Base-by-base conservation (phyloP, 75 land plant species). In the Larix kaempferi region DNA sequence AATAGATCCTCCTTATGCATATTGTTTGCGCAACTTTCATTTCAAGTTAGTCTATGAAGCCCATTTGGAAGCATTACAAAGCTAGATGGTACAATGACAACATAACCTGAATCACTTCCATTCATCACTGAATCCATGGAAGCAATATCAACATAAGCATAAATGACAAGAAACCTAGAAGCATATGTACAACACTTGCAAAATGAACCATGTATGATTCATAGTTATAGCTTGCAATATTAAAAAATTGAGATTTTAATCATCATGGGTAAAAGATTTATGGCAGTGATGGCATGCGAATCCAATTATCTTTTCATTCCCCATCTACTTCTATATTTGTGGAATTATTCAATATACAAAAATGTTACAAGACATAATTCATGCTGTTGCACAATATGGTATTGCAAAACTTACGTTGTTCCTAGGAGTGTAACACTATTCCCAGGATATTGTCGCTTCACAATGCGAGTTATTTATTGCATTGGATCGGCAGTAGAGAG, bases 31-130 rank as follows among this genome's bases (percentile, higher is more conserved):
- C 71, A 67, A 22, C 73, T 1, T 73, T 17, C 27, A 15, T 2
- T 29, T 26, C 66, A 65, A 35, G 66, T 4, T 0, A 65, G 39
- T 33, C 2, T 21, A 5, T 5, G 6, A 14, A 10, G 16, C 0
- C 95, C 94, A 33, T 91, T 91, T 0, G 95, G 95, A 4, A 89
- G 78, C 1, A 93, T 89, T n/a, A 88, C 88, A 59, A 93, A 93
- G 11, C 95, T 93, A 15, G 93, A 93, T 2, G 95, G 95, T 39
- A 93, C 85, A 14, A 93, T 72, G 0, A 93, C 85, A 58, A 91
- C 94, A 79, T 83, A 87, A 15, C 88, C 90, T 1, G 94, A 81
- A 41, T 89, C 94, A 0, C 91, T 90, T 12, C 94, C 94, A 62
- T 84, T 85, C 90, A 93, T 86, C 60, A 93, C 94, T 27, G 82